These are phyloP conservation scores for Lactarius hengduanensis DNA, from an alignment of 768 basidiomycete genomes.

Conservation along the genomic window DNA sequence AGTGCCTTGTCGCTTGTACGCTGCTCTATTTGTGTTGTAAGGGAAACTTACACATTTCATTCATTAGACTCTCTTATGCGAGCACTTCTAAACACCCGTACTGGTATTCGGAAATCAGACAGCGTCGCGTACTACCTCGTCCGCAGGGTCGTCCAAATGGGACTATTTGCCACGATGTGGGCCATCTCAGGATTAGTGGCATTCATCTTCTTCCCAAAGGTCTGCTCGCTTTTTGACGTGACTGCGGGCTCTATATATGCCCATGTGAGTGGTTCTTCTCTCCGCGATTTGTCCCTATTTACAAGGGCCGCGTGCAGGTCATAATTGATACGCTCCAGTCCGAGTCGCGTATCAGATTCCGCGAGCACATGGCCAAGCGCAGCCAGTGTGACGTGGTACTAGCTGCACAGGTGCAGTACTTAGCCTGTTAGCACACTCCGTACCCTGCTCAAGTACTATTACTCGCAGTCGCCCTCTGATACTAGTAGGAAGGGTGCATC, in stretches of 20 bases:
- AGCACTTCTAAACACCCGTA: not conserved
- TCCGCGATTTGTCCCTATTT: not conserved
- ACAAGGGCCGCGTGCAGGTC: not conserved
- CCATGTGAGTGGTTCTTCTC: not conserved
- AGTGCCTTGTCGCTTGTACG: not conserved
- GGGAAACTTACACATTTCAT: not conserved
- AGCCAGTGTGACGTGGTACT: not conserved
- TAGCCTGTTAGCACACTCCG: not conserved
- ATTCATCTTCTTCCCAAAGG: not conserved
- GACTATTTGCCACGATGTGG: not conserved
- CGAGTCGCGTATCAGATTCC: not conserved
- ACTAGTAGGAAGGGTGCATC: not conserved
- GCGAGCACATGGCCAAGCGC: not conserved
- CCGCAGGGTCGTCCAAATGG: not conserved
- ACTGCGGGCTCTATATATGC: not conserved
- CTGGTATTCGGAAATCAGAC: not conserved
- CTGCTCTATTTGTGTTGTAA: not conserved
- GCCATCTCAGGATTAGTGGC: not conserved
- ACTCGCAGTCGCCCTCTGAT: not conserved
- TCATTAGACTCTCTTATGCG: conserved; percentile 1
- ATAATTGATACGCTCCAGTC: conserved; percentile 3
- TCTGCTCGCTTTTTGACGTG: not conserved
- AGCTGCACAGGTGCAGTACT: not conserved
- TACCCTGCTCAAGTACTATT: not conserved
- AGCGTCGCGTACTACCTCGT: not conserved